A percentile compares a stretch with the other conserved stretches of the same genome.
Evolutionary conservation across 768 basidiomycete species (phyloP).

Genomic region (Psilocybe cyanescens): DNA sequence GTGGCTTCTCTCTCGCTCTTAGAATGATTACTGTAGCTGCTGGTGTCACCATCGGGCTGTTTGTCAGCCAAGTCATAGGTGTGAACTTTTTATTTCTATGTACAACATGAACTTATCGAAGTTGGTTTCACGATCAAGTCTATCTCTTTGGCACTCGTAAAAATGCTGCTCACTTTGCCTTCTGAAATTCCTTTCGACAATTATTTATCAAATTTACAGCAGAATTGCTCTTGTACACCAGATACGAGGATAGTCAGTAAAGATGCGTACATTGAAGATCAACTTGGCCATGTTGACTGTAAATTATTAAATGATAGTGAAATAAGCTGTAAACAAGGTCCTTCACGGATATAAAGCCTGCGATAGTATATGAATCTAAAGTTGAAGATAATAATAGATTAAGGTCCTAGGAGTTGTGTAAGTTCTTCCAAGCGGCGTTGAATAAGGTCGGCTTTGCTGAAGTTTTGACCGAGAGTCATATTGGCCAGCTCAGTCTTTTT

Average conservation of each 20-base stretch:
- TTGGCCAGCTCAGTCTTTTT: slow-evolving; percentile 96
- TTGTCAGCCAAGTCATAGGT: slow-evolving; percentile 75
- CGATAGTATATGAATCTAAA: slow-evolving; percentile 24
- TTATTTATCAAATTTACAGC: not conserved
- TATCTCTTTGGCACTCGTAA: slow-evolving; percentile 78
- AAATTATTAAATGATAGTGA: slow-evolving; percentile 13
- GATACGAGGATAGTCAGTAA: not conserved
- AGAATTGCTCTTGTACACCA: not conserved
- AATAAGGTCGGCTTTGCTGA: slow-evolving; percentile 87
- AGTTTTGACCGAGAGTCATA: slow-evolving; percentile 86
- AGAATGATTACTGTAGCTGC: slow-evolving; percentile 86
- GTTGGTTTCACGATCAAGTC: slow-evolving; percentile 35
- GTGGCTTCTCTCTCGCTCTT: slow-evolving; percentile 78
- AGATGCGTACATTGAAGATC: slow-evolving; percentile 8
- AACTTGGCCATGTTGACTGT: not conserved
- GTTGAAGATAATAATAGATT: slow-evolving; percentile 32
- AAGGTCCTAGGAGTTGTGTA: slow-evolving; percentile 67
- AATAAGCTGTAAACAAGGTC: slow-evolving; percentile 15
- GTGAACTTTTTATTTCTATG: slow-evolving; percentile 11
- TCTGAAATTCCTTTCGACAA: slow-evolving; percentile 41
- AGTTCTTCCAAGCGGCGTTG: slow-evolving; percentile 90
- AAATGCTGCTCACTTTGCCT: slow-evolving; percentile 75
- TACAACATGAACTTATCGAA: not conserved
- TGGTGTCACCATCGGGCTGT: slow-evolving; percentile 85
- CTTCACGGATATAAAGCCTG: slow-evolving; percentile 21